Evolutionary conservation across 192 early-diverging fungal species (phyloP), one percentile per base, ranked within the genome.

Genomic region (Phlyctochytrium planicorne): DNA sequence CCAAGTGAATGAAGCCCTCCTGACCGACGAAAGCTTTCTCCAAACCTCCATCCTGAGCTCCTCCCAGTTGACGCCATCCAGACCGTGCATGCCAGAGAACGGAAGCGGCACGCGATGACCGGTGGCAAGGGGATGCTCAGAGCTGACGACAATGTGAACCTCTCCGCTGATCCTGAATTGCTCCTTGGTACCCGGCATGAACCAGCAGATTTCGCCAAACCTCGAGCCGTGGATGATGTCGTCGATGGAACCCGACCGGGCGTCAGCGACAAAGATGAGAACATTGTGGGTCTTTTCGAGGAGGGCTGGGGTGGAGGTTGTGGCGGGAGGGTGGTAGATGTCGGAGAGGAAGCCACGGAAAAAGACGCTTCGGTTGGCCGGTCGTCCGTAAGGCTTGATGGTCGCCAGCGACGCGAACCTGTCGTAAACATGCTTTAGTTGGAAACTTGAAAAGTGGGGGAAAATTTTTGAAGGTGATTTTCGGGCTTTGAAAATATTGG

Each of bases 171-270:
- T 29, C 6, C 74, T 63, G 40, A 66, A 36, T 32, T 75, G 74
- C 30, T 75, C 63, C 34, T 56, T 57, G 10, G 74, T 67, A 2
- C 69, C 59, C 1, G 74, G 74, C 60, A 75, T 57, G 61, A 71
- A 74, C 74, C 74, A 75, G 59, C 74, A 75, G 1, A 75, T 36
- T 52, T 75, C 74, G 12, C 74, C 74, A 66, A 75, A 75, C 37
- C 62, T 56, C 30, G 68, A 71, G 56, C 70, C 69, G 55, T 70
- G 70, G n/a, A 75, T 52, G 12, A 71, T 12, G 33, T 75, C 74
- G 30, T 67, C 64, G 23, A 75, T 62, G 33, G 37, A 63, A 20
- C 69, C 68, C n/a, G 60, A 63, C 3, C 74, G 57, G 1, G 37
- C 70, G 40, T 75, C 74, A 27, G 65, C 40, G 23, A 62, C 74